Percentiles rank a stretch among this genome's conserved stretches.
Evolutionary conservation across 305 asterid genomes (phyloP).

Genomic region (Rubia tinctorum): DNA sequence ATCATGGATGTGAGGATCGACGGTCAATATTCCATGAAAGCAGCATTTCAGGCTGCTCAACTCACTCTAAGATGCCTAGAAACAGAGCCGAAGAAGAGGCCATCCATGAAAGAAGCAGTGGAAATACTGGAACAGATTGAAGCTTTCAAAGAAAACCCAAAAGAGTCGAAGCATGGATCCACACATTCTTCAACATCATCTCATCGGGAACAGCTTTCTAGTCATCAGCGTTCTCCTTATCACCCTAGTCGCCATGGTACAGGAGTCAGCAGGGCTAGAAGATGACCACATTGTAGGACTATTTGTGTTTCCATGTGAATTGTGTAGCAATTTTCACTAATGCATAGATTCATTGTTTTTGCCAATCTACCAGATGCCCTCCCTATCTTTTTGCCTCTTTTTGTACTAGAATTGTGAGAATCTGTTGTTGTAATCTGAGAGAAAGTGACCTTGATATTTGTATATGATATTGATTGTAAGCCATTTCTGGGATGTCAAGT

Average conservation of each 20-base stretch:
- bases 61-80: constrained; percentile 41
- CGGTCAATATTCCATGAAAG: constrained; percentile 44
- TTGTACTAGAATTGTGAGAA: neutral
- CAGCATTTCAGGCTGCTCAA: constrained; percentile 31
- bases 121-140: constrained; percentile 36
- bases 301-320: constrained; percentile 4
- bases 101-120: constrained; percentile 42
- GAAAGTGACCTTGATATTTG: neutral
- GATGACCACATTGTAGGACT: constrained; percentile 8
- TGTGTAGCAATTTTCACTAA: constrained; percentile 14
- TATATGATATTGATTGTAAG: neutral
- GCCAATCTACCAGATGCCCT: neutral
- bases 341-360: constrained; percentile 9
- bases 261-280: constrained; percentile 19
- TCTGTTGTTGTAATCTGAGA: constrained; percentile 13
- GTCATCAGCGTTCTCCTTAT: constrained; percentile 21
- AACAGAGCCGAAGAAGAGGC: constrained; percentile 40
- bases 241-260: constrained; percentile 19
- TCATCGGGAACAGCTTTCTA: constrained; percentile 11
- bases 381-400: neutral
- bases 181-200: constrained; percentile 11
- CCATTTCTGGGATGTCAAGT: neutral
- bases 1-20: constrained; percentile 44
- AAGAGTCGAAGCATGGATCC: constrained; percentile 18
- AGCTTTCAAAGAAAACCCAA: constrained; percentile 22